phyloP scores from a whole-genome alignment of 2,329 filamentous ascomycete species.

The Simplicillium sp. region DNA sequence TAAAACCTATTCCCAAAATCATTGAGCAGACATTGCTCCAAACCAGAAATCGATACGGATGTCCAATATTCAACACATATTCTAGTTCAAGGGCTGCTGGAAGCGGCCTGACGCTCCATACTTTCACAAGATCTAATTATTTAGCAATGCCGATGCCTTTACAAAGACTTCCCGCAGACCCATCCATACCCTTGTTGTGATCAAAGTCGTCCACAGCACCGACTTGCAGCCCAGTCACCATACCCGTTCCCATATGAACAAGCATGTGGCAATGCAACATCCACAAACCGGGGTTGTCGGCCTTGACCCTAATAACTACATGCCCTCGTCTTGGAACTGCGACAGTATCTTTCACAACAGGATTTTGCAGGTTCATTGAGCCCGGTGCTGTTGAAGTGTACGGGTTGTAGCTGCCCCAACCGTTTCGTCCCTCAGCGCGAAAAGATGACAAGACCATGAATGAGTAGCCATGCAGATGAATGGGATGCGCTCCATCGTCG shows the following conservation, averaged over 20 bases:
- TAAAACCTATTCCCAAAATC: too few species aligned
- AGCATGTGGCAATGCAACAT: constrained; percentile 20
- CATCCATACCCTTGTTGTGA: too few species aligned
- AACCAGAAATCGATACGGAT: too few species aligned
- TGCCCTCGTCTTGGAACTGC: constrained; percentile 23
- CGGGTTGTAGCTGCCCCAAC: constrained; percentile 17
- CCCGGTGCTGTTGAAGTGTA: constrained; percentile 6
- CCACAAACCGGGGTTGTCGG: constrained; percentile 16
- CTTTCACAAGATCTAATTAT: too few species aligned
- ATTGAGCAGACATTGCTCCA: too few species aligned
- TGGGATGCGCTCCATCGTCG: constrained; percentile 20
- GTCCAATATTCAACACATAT: too few species aligned
- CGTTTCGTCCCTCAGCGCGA: constrained; percentile 8
- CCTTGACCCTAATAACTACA: constrained; percentile 13
- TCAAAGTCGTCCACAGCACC: constrained; percentile 8
- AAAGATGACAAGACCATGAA: constrained; percentile 31
- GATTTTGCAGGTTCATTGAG: constrained; percentile 9
- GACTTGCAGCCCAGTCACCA: constrained; percentile 16
- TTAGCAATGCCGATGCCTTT: too few species aligned
- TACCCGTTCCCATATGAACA: constrained; percentile 15
- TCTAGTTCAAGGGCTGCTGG: too few species aligned
- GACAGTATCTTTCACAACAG: constrained; percentile 25
- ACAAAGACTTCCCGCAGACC: too few species aligned
- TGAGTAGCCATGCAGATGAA: constrained; percentile 47
- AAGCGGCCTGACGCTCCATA: too few species aligned